Base-by-base conservation (phyloP, 2,329 filamentous ascomycete genomes). In the Trichophyton simii region DNA sequence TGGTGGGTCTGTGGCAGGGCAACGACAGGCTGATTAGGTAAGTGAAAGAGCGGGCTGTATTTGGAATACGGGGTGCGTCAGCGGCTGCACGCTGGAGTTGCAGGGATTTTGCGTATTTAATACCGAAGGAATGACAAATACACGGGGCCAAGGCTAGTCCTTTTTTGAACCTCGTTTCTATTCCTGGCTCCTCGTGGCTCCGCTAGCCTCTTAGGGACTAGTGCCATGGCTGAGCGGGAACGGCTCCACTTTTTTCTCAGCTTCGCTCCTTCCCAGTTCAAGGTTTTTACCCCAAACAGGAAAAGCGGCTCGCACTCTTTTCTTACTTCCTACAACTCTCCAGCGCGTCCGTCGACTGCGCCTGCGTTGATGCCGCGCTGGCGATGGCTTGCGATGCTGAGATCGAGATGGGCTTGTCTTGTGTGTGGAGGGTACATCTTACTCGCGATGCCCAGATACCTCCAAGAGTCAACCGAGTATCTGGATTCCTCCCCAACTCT, bases 151-250 rank as follows among this genome's bases (percentile, higher is more conserved):
- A 20, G 3, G 52, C 28, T 34, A 38, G 31, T 34, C 15, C 13
- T 0, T 15, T n/a, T 18, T 55, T n/a, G 52, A 8, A 36, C 3
- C 0, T 9, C 4, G 13, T 15, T 52, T 52, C 46, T 52, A 52
- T 52, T 52, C 46, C 46, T 52, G 46, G 46, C 46, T 55, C 52
- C 52, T 55, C 52, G 52, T 55, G 52, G 52, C 28, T 31, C 28
- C 28, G 52, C 52, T 55, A 55, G 52, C 52, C 52, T n/a, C 9
- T 7, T 55, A 1, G n/a, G 28, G 52, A 18, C 52, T 55, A 55
- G 28, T n/a, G 31, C 11, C 25, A n/a, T 34, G 15, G 52, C 52
- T 55, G 52, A 55, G 52, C 13, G 25, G 13, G 9, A n/a, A 25
- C 5, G 13, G 52, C 9, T 15, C 28, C 52, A 25, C 20, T 20